phyloP scores from a whole-genome alignment of 108 stramenopile species.

The Tribonema minus region DNA sequence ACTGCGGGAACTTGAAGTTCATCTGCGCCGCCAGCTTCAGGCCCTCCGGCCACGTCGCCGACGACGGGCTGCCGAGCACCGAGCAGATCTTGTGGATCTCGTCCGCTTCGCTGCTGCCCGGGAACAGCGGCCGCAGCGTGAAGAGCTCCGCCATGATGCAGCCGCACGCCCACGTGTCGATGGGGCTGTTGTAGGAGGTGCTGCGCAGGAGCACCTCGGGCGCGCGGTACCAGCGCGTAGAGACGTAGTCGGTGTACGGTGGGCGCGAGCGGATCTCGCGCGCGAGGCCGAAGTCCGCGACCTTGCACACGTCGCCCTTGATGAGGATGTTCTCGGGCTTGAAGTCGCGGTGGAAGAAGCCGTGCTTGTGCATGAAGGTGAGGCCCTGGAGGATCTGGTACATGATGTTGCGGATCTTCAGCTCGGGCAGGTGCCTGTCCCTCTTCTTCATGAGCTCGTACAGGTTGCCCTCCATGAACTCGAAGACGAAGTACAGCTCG shows the following conservation, averaged over 20 bases:
- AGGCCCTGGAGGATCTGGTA: constrained; percentile 79
- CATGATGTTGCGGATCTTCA: constrained; percentile 69
- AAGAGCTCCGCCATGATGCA: constrained; percentile 85
- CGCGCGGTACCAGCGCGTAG: no score
- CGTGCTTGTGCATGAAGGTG: constrained; percentile 76
- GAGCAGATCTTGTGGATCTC: constrained; percentile 76
- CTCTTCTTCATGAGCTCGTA: constrained; percentile 73
- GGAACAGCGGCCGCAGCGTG: constrained; percentile 81
- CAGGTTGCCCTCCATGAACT: constrained; percentile 90
- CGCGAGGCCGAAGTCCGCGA: constrained; percentile 91
- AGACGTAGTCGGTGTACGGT: constrained; percentile 87
- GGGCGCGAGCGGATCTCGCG: constrained; percentile 63
- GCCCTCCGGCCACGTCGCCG: constrained; percentile 62
- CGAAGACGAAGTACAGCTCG: constrained; percentile 88
- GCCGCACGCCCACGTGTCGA: constrained; percentile 88
- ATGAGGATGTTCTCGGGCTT: constrained; percentile 91
- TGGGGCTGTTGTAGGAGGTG: constrained; percentile 72
- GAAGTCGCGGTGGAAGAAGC: constrained; percentile 87
- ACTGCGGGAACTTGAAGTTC: constrained; percentile 63
- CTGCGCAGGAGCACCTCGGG: constrained; percentile 81
- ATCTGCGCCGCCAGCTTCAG: constrained; percentile 60
- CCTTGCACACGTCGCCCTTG: constrained; percentile 67
- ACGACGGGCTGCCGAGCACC: constrained; percentile 69
- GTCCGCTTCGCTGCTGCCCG: constrained; percentile 80
- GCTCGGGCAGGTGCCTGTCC: constrained; percentile 51